Base-by-base conservation (phyloP, 805 yeast species). In the Saccharomycopsis fibuligera region DNA sequence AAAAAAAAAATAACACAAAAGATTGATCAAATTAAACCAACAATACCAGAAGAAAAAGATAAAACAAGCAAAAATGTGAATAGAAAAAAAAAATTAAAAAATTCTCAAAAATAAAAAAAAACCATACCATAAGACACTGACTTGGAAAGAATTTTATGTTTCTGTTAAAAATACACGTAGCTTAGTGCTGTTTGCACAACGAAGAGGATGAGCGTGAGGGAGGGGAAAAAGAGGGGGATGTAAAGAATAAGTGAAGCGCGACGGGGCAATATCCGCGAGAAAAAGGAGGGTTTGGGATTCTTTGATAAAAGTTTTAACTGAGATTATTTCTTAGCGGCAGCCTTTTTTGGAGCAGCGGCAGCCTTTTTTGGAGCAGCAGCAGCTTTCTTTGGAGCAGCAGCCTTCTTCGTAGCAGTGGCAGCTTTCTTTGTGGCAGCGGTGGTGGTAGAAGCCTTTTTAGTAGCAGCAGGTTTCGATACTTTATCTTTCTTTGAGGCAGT, bases 301-400 rank as follows among this genome's bases (percentile, higher is more conserved):
- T 27, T 8, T 8, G 12, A 27, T 27, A 27, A 27, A 27, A 27
- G 31, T 8, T 27, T 27, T 27, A 27, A 27, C n/a, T n/a, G n/a
- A n/a, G 41, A 53, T 35, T 57, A 45, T 47, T 54, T 56, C 61
- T 60, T 60, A 60, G 61, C 39, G 58, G 49, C 17, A 64, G 57
- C 31, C 62, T 58, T 48, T 59, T 49, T 38, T 33, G 57, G 40
- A 39, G 47, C 53, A 24, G 57, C 44, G 12, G 56, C 46, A 29
- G 58, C 44, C 16, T 48, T 42, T 41, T 54, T 53, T 22, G 42
- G 56, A n/a, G 55, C 47, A 31, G 58, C 44, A n/a, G 55, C 47
- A 31, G 58, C 44, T 53, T 55, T 65, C 65, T 59, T 59, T 62
- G 60, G 55, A 25, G 62, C 51, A 35, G 65, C 59, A 37, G 66